phyloP scores from a whole-genome alignment of 2,329 filamentous ascomycete genomes.

The Sordariomycetes sp. region DNA sequence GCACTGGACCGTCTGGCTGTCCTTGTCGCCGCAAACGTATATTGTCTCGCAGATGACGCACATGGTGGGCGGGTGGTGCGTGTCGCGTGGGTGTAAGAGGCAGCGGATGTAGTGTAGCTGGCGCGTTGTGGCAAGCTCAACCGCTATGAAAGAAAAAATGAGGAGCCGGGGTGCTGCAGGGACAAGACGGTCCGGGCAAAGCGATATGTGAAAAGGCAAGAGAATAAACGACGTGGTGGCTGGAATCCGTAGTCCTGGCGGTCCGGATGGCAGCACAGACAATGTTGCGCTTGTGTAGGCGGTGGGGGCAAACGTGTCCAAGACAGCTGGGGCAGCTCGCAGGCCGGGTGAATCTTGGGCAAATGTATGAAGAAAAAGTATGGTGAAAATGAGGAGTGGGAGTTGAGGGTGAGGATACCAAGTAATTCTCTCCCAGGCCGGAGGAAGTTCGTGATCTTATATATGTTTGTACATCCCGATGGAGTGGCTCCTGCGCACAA shows the following conservation, averaged over 20 bases:
- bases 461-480: neutral
- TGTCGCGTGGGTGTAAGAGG: neutral
- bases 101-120: neutral
- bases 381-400: neutral
- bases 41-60: conserved; percentile 1
- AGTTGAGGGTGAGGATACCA: neutral
- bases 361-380: neutral
- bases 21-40: conserved; percentile 1
- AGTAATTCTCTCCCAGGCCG: neutral
- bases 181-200: neutral
- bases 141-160: neutral
- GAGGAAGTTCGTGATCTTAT: conserved; percentile 5
- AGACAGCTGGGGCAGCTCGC: neutral
- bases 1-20: neutral
- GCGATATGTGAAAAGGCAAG: neutral
- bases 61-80: neutral
- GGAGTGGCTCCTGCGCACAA: conserved; percentile 2
- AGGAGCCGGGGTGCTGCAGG: neutral
- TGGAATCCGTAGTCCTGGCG: neutral
- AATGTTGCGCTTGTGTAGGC: neutral
- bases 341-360: neutral
- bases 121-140: neutral
- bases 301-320: neutral
- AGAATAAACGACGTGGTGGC: neutral
- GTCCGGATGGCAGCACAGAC: neutral